Evolutionary conservation across 495 filamentous ascomycete genomes (phyloP).

Genomic region (Cenococcum geophilum): DNA sequence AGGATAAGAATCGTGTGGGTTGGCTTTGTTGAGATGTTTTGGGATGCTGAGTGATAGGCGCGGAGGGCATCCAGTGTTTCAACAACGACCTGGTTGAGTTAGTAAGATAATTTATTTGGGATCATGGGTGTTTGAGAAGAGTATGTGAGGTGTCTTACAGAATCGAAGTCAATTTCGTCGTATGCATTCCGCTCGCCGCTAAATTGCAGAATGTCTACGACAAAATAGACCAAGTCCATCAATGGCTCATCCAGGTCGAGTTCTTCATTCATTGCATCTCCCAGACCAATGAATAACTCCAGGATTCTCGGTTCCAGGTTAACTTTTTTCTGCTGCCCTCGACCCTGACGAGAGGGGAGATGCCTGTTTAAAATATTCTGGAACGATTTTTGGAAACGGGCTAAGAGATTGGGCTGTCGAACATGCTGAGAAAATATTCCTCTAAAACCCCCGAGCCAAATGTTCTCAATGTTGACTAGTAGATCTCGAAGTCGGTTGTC

Average conservation of each 20-base stretch:
- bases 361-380: constrained; percentile 77
- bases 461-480: constrained; percentile 75
- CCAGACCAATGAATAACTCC: constrained; percentile 81
- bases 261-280: constrained; percentile 58
- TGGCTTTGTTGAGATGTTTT: constrained; percentile 36
- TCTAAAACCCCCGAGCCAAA: constrained; percentile 92
- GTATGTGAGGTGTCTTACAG: not conserved
- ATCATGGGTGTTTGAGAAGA: too few relatives aligned
- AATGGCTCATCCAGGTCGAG: constrained; percentile 75
- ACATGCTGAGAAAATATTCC: constrained; percentile 76
- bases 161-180: constrained; percentile 93
- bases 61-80: constrained; percentile 75
- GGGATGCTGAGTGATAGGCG: constrained; percentile 56
- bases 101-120: too few relatives aligned
- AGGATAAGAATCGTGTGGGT: constrained; percentile 87
- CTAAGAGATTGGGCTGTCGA: constrained; percentile 54
- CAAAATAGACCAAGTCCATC: constrained; percentile 87
- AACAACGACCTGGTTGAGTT: constrained; percentile 44
- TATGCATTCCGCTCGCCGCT: constrained; percentile 94
- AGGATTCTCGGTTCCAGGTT: constrained; percentile 70
- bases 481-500: constrained; percentile 72
- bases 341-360: constrained; percentile 75
- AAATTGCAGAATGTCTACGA: constrained; percentile 94
- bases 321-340: constrained; percentile 44
- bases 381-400: constrained; percentile 68